Conservation (phyloP, 495 filamentous ascomycete species). For the Penicillium egyptiacum region DNA sequence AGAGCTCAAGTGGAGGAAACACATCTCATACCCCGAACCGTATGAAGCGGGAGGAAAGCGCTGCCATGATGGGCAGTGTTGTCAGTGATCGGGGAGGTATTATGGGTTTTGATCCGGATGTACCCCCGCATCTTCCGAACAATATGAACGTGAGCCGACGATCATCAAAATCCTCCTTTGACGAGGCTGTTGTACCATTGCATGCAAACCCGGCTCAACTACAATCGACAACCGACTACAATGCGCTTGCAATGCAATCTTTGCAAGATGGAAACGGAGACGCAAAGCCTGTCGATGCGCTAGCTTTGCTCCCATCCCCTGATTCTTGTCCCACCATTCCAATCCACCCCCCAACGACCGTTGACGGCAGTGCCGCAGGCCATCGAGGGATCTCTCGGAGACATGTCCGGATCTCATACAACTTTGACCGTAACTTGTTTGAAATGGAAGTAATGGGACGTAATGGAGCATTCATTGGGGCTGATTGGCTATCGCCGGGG, state of each 20-base stretch:
- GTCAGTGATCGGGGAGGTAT: conserved; percentile 62
- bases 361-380: conserved; percentile 60
- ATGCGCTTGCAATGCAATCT: conserved; percentile 50
- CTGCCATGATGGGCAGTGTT: conserved; percentile 49
- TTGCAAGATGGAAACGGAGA: conserved; percentile 41
- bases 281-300: conserved; percentile 40
- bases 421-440: conserved; percentile 69
- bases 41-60: conserved; percentile 48
- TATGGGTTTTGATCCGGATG: conserved; percentile 54
- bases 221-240: conserved; percentile 45
- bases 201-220: conserved; percentile 48
- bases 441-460: conserved; percentile 78
- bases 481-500: conserved; percentile 62
- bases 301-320: conserved; percentile 47
- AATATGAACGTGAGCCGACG: conserved; percentile 45
- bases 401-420: conserved; percentile 83
- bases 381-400: conserved; percentile 74
- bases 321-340: conserved; percentile 72
- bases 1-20: conserved; percentile 50
- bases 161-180: conserved; percentile 49
- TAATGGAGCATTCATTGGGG: conserved; percentile 85
- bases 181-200: conserved; percentile 37
- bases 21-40: conserved; percentile 48
- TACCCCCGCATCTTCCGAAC: conserved; percentile 42
- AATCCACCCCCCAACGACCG: conserved; percentile 72